These are phyloP conservation scores for Tremella mesenterica DNA, from an alignment of 768 basidiomycete genomes.

Conservation along the genomic window DNA sequence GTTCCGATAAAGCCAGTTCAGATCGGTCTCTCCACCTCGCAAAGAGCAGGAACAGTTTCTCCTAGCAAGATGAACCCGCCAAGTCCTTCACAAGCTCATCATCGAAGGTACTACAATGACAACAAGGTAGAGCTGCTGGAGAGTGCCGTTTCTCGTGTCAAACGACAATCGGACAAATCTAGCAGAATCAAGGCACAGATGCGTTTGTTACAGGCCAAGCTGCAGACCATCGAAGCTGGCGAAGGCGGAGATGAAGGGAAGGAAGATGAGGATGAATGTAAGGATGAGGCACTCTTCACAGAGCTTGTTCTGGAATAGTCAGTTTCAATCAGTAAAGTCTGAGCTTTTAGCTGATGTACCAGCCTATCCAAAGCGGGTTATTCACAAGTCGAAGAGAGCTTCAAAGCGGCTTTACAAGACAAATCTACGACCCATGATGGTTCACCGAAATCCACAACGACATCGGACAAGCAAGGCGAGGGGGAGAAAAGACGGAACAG, in stretches of 20 bases:
- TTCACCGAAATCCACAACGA: background rate
- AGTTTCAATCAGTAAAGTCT: background rate
- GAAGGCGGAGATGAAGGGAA: too few species aligned
- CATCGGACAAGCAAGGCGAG: background rate
- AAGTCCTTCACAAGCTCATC: background rate
- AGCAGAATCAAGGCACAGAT: background rate
- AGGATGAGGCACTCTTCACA: background rate
- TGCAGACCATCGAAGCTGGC: background rate
- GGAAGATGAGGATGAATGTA: too few species aligned
- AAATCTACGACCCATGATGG: background rate
- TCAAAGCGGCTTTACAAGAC: background rate
- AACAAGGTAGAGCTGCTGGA: background rate
- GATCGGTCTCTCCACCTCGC: background rate
- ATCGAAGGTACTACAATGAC: background rate
- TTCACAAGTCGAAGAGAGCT: background rate
- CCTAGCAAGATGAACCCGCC: background rate
- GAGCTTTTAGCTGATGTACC: background rate
- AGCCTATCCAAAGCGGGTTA: background rate
- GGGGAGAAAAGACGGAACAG: background rate
- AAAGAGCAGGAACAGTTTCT: background rate
- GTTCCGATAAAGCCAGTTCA: too few species aligned
- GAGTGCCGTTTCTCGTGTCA: background rate
- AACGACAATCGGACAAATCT: background rate
- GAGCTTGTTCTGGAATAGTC: conserved; percentile 1
- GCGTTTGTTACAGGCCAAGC: background rate